Conservation (phyloP, 163 green algal genomes). For the Coccomyxa subellipsoidea region DNA sequence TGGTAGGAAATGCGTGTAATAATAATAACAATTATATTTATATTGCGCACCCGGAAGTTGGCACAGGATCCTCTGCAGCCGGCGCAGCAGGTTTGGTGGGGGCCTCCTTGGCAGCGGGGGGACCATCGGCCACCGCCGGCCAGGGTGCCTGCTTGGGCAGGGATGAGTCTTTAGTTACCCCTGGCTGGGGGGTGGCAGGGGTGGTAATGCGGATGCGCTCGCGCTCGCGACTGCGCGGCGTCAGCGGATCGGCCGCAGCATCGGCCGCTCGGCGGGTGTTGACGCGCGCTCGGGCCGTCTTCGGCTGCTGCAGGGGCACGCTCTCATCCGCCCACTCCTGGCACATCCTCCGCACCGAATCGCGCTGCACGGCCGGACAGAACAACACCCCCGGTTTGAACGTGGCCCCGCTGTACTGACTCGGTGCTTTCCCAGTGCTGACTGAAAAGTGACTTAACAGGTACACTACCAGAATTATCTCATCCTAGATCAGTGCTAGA, state of each 20-base stretch:
- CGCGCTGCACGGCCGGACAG: not conserved
- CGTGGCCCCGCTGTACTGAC: not conserved
- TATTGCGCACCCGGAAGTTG: too few species aligned
- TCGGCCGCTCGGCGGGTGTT: not conserved
- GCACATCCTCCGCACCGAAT: not conserved
- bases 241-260: not conserved
- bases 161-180: too few species aligned
- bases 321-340: not conserved
- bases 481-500: too few species aligned
- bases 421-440: not conserved
- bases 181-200: not conserved
- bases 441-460: too few species aligned
- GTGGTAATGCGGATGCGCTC: not conserved
- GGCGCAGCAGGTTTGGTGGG: not conserved
- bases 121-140: not conserved
- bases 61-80: not conserved
- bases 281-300: not conserved
- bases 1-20: too few species aligned
- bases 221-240: not conserved
- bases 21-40: too few species aligned
- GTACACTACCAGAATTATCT: too few species aligned
- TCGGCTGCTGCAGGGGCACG: not conserved
- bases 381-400: not conserved
- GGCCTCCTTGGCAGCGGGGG: not conserved
- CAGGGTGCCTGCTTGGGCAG: too few species aligned